Evolutionary conservation across 805 yeast genomes (phyloP), one percentile per base, ranked within the genome.

Genomic region (Metschnikowia lochheadii): DNA sequence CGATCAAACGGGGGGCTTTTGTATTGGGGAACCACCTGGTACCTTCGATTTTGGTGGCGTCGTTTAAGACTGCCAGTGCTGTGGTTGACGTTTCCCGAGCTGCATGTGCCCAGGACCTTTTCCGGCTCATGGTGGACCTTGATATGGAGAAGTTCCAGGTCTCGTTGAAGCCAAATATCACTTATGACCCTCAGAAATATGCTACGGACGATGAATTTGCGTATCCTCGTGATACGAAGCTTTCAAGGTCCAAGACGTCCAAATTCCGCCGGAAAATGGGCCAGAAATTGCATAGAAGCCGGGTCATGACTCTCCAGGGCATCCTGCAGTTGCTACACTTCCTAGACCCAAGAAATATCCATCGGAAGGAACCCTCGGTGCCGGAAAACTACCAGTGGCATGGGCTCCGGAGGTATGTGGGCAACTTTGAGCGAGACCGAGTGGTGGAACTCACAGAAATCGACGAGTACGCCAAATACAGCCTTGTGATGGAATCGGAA

Each of bases 1-100:
- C 70, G 6, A 71, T 88, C 11, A 78, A 73, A 41, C 84, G 80
- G 49, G 89, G 92, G 1, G 85, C 96, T 0, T 44, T 89, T 26
- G 85, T 89, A 1, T 60, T 89, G 18, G 99, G 99, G 7, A 92
- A 91, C 65, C 75, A 77, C 52, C 77, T 81, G 14, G 89, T 97
- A 0, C 84, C 94, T 1, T 81, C 91, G 0, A 68, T 94, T 10
- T 55, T 87, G 40, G 82, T 89, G 3, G 71, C 78, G 3, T 83
- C 89, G 7, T 85, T 77, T 58, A 72, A 77, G 5, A 63, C 73
- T 1, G 82, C 82, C 1, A 67, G 68, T 13, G 90, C 89, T 0
- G 49, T 73, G 0, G 51, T 85, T 1, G 97, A 91, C 64, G 71
- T 80, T 10, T 65, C 73, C 3, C 68, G 68, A 13, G 65, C 83